phyloP scores from a whole-genome alignment of 2,329 filamentous ascomycete species.

The Plenodomus lindquistii region DNA sequence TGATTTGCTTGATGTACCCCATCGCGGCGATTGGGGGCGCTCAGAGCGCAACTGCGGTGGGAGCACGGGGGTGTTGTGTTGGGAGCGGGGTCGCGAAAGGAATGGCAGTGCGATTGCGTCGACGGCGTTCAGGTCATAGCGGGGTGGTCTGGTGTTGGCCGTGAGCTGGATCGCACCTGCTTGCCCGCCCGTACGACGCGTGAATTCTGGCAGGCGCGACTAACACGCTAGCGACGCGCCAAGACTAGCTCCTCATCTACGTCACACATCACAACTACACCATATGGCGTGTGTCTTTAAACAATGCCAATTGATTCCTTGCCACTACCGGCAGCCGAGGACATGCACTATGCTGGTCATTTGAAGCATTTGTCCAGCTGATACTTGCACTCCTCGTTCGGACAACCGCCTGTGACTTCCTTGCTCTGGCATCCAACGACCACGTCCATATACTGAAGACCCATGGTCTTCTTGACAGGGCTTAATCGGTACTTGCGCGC shows the following conservation, averaged over 20 bases:
- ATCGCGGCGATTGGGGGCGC: constrained; percentile 27
- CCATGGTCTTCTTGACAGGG: background rate
- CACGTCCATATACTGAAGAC: background rate
- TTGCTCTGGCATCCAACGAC: constrained; percentile 1
- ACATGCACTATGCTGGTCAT: background rate
- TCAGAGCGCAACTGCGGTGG: constrained; percentile 5
- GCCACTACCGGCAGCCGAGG: background rate
- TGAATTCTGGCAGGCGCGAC: background rate
- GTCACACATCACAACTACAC: background rate
- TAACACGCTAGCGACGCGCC: background rate
- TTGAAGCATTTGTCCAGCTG: constrained; percentile 1
- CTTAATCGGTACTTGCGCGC: background rate
- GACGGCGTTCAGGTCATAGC: background rate
- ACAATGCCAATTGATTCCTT: background rate
- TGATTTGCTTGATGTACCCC: constrained; percentile 96
- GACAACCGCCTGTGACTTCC: constrained; percentile 6
- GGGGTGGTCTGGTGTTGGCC: background rate
- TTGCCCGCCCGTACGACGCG: background rate
- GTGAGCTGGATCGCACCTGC: background rate
- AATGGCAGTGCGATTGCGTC: background rate
- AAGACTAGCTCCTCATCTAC: background rate
- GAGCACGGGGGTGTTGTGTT: background rate
- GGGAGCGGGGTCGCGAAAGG: background rate
- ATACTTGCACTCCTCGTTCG: constrained; percentile 4
- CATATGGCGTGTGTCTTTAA: no score